Base-by-base conservation (phyloP, 805 yeast genomes). In the Candida sithepensis region DNA sequence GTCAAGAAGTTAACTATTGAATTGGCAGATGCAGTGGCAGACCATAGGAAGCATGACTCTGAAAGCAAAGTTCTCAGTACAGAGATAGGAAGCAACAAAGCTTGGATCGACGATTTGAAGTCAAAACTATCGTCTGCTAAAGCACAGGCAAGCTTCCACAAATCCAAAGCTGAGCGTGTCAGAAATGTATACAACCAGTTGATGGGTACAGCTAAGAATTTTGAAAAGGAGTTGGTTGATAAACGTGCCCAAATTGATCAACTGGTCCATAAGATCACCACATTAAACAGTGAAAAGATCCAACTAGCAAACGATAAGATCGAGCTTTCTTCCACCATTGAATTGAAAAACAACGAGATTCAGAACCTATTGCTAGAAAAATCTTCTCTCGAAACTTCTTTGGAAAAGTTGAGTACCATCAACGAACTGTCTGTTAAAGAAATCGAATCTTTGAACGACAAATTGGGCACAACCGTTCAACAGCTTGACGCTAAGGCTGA, bases 251-350 rank as follows among this genome's bases (percentile, higher is more conserved):
- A 47, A 19, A 39, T 47, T 45, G 40, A 51, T 28, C 41, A 55
- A n/a, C 41, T 53, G 43, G 52, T 39, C 10, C 13, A 33, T 37
- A 58, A 59, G 23, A 44, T 60, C 9, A 61, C 58, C 39, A 34
- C 53, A 10, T 46, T 66, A 47, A 61, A 60, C 19, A 60, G 60
- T 47, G 48, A 63, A 54, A 53, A 51, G 24, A 30, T 42, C 13
- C 23, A 43, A 7, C 42, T 57, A 10, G 23, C 45, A 49, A 18
- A 50, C 63, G 42, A 60, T 51, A 51, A 60, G 45, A 32, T 64
- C 53, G 53, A 53, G 53, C 40, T 55, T 38, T 24, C 43, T 18
- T 40, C 53, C 3, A 23, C 44, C 1, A 46, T 54, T 18, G 61
- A 57, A 26, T 48, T 55, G 43, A 65, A 63, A 18, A 46, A 54